Evolutionary conservation across 164 flowering plant species (phyloP), one percentile per base, ranked within the genome.

Genomic region (grape (Vitis vinifera)): DNA sequence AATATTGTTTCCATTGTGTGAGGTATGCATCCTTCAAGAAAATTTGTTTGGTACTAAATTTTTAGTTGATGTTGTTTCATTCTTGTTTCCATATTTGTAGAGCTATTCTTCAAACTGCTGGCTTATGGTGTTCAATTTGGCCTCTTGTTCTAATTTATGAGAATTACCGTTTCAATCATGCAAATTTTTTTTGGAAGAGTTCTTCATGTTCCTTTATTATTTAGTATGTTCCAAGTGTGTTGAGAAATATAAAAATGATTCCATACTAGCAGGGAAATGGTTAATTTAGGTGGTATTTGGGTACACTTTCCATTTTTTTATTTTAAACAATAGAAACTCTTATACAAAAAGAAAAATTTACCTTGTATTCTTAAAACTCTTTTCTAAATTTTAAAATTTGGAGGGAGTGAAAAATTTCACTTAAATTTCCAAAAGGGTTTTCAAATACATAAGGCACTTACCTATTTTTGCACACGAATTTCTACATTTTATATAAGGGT

Each of bases 1-100:
- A 68, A 87, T 95, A 62, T 74, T 95, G 68, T 79, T 95, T 57
- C 97, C 99, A 10, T 78, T 95, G 48, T 93, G 97, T 77, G 89
- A 91, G 97, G 99, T 95, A 85, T 74, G 63, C 29, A 59, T 63
- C 10, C 14, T 51, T 37, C 29, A 50, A 10, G 12, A 8, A 44
- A 55, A 37, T 37, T 37, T 23, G 6, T 4, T 37, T 37, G 7
- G 44, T 37, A 6, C 7, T 37, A 37, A 37, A 37, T 3, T 37
- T 37, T 37, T 37, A 37, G 0, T 37, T 37, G 44, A 37, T 29
- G 15, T n/a, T 51, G 15, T 48, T 55, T 30, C 55, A n/a, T 8
- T 30, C 8, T 17, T 12, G 14, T 50, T 3, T 16, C 53, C 17
- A 16, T 63, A 50, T 48, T 49, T 48, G 3, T 2, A 6, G 19